Evolutionary conservation across 495 filamentous ascomycete species (phyloP).

Genomic region (Penicillium argentinense): DNA sequence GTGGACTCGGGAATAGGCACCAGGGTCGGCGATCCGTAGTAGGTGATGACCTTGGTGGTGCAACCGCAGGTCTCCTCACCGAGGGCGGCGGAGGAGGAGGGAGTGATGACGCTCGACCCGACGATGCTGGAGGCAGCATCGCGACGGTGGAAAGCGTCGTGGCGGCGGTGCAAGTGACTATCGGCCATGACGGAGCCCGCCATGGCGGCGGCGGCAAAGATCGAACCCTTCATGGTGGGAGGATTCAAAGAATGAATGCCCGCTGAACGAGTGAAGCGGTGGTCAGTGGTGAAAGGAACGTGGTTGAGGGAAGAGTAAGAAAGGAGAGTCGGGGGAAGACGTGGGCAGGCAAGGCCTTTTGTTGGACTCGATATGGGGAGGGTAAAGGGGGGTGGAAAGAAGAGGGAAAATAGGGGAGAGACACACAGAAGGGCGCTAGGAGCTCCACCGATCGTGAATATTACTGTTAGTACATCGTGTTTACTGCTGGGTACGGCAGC

Average conservation of each 20-base stretch:
- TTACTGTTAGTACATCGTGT: slow-evolving; percentile 4
- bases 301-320: slow-evolving; percentile 18
- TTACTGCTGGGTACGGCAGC: slow-evolving; percentile 12
- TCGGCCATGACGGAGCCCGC: slow-evolving; percentile 62
- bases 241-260: slow-evolving; percentile 69
- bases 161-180: slow-evolving; percentile 57
- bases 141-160: slow-evolving; percentile 58
- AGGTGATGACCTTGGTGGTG: slow-evolving; percentile 65
- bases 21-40: slow-evolving; percentile 57
- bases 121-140: slow-evolving; percentile 10
- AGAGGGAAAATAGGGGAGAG: slow-evolving; percentile 17
- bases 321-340: slow-evolving; percentile 37
- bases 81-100: slow-evolving; percentile 29
- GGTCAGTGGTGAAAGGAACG: slow-evolving; percentile 49
- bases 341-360: slow-evolving; percentile 55
- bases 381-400: slow-evolving; percentile 33
- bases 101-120: slow-evolving; percentile 20
- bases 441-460: slow-evolving; percentile 26
- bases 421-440: slow-evolving; percentile 6
- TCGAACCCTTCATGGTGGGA: slow-evolving; percentile 65
- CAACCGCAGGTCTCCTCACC: slow-evolving; percentile 58
- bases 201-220: slow-evolving; percentile 66
- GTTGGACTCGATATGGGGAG: slow-evolving; percentile 27
- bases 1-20: slow-evolving; percentile 29
- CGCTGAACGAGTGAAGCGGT: slow-evolving; percentile 99